Evolutionary conservation across 2,329 filamentous ascomycete species (phyloP).

Genomic region (Diaporthe sp.): DNA sequence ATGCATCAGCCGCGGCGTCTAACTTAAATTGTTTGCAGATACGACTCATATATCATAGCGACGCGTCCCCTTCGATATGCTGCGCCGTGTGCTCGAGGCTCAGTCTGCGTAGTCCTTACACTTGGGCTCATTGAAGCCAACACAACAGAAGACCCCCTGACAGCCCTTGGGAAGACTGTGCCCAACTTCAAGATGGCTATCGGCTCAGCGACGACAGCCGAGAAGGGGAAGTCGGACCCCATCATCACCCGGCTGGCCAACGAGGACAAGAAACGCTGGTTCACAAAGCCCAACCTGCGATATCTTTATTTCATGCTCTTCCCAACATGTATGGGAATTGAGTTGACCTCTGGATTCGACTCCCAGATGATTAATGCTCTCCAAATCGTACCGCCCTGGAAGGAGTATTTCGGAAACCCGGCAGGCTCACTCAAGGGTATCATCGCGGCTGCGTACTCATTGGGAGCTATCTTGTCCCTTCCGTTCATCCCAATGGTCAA

Average conservation of each 20-base stretch:
- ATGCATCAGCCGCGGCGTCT: neutral
- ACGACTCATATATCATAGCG: constrained; percentile 9
- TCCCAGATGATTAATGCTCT: constrained; percentile 61
- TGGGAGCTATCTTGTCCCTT: constrained; percentile 70
- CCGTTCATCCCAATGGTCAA: constrained; percentile 70
- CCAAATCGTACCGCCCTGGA: constrained; percentile 55
- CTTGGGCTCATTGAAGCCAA: constrained; percentile 5
- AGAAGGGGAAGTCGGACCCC: constrained; percentile 38
- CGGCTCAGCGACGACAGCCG: constrained; percentile 34
- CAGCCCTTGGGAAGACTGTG: too few species aligned
- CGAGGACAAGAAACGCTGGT: constrained; percentile 63
- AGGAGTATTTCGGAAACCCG: constrained; percentile 60
- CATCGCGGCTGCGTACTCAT: constrained; percentile 70
- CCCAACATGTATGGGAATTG: constrained; percentile 72
- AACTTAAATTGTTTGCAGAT: neutral
- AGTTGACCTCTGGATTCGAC: constrained; percentile 63
- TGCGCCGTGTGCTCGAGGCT: neutral
- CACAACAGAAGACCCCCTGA: neutral
- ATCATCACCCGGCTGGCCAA: constrained; percentile 52
- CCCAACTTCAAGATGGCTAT: constrained; percentile 25
- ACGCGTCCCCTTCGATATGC: neutral
- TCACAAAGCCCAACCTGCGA: constrained; percentile 71
- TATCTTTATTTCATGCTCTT: constrained; percentile 70
- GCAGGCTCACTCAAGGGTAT: constrained; percentile 64
- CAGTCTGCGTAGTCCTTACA: neutral